Base-by-base conservation (phyloP, 345 rosid genomes). In the Populus ilicifolia region DNA sequence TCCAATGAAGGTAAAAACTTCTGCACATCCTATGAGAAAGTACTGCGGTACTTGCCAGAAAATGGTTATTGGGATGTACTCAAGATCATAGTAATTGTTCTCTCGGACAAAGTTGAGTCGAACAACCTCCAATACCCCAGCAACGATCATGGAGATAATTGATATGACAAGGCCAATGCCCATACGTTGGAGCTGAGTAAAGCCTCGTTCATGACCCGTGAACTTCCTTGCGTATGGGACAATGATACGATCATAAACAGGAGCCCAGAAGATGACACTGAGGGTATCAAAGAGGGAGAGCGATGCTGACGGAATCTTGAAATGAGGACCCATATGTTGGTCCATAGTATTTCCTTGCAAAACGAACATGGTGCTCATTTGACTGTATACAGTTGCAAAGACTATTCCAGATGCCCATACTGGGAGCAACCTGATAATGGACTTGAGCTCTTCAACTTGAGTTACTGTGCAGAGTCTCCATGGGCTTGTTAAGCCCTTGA, bases 11-110 rank as follows among this genome's bases (percentile, higher is more conserved):
- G 93, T 87, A 79, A 95, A 95, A 23, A 95, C 97, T 80, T 95
- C 99, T 0, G 98, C 98, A n/a, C 97, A 91, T 21, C 98, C 98
- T 0, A 95, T 78, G 2, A 95, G 85, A 33, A 95, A 93, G 61
- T 93, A 95, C 85, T 90, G 98, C 0, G 98, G 99, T 7, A 91
- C 91, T 85, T 95, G 99, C 99, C 96, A 95, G 89, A 95, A 93
- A 1, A 96, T 93, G 2, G 96, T 80, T 90, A 91, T 82, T 0
- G 98, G 98, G 63, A 96, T 78, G 50, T 41, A 54, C 78, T 87
- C 52, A 0, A 73, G 78, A 52, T 92, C 92, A 76, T 93, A 95
- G 44, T 84, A 90, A 69, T 92, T 85, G 84, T 93, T 79, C 65
- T 16, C 76, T 66, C 67, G 83, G 25, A 95, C 94, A 17, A 83